Evolutionary conservation across 768 basidiomycete species (phyloP).

Genomic region (Mycena haematopus): DNA sequence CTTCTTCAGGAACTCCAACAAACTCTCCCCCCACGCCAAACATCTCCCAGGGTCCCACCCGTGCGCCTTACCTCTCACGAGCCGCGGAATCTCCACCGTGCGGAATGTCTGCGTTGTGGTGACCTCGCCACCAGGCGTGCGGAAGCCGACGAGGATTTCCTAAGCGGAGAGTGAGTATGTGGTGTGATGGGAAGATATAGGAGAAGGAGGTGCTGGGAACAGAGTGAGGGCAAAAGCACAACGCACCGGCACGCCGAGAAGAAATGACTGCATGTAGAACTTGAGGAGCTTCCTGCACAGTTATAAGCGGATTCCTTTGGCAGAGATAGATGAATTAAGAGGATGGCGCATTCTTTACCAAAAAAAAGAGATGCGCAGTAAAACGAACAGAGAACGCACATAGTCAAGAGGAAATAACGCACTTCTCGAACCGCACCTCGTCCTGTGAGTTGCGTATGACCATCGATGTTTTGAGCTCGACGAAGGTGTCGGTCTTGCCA

Average conservation of each 20-base stretch:
- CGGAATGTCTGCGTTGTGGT: slow-evolving; percentile 73
- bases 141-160: slow-evolving; percentile 90
- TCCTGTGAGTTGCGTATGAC: slow-evolving; percentile 69
- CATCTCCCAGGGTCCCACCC: slow-evolving; percentile 82
- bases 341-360: too few relatives aligned
- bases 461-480: slow-evolving; percentile 89
- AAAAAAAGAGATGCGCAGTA: not conserved
- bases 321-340: too few relatives aligned
- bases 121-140: slow-evolving; percentile 75
- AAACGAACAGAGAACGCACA: slow-evolving; percentile 1
- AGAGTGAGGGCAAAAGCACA: not conserved
- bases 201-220: not conserved
- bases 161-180: slow-evolving; percentile 41
- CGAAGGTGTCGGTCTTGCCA: slow-evolving; percentile 68
- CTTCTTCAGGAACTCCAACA: slow-evolving; percentile 61
- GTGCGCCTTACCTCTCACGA: slow-evolving; percentile 74
- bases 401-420: slow-evolving; percentile 29
- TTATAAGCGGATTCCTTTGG: not conserved
- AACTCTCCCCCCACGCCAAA: slow-evolving; percentile 72
- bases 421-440: slow-evolving; percentile 83
- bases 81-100: slow-evolving; percentile 79
- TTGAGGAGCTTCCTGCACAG: slow-evolving; percentile 80
- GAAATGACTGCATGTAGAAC: slow-evolving; percentile 91
- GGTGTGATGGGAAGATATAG: too few relatives aligned
- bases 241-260: slow-evolving; percentile 88